Evolutionary conservation across 1,139 yeast species (phyloP).

Genomic region (Candida tetrigidarum): DNA sequence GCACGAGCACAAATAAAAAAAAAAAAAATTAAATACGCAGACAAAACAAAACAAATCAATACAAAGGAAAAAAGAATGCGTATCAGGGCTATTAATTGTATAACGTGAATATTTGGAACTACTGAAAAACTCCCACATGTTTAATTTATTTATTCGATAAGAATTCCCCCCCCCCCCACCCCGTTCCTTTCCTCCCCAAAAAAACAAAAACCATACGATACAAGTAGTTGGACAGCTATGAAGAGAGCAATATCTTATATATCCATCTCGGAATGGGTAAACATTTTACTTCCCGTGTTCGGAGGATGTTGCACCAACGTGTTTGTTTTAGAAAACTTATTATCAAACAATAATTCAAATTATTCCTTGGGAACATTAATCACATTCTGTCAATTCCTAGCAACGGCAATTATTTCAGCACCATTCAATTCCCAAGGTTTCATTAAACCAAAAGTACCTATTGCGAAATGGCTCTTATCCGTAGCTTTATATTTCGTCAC

Average conservation of each 20-base stretch:
- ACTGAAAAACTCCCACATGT: too few relatives aligned
- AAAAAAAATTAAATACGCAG: not conserved
- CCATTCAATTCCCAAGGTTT: conserved; percentile 5
- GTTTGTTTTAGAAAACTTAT: conserved; percentile 58
- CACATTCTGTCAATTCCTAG: conserved; percentile 64
- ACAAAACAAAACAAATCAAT: too few relatives aligned
- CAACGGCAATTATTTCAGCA: conserved; percentile 45
- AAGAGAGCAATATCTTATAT: conserved; percentile 5
- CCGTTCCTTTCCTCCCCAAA: too few relatives aligned
- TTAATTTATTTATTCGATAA: too few relatives aligned
- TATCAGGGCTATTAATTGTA: too few relatives aligned
- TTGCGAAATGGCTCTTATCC: conserved; percentile 49
- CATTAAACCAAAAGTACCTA: conserved; percentile 43
- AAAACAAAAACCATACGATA: too few relatives aligned
- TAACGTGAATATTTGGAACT: too few relatives aligned
- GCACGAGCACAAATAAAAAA: not conserved
- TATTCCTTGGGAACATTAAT: conserved; percentile 46
- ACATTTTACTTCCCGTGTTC: conserved; percentile 46
- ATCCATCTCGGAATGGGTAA: conserved; percentile 14
- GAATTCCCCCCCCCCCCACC: too few relatives aligned
- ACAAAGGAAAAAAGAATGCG: too few relatives aligned
- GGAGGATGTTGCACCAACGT: conserved; percentile 82
- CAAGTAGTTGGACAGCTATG: too few relatives aligned
- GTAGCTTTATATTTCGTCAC: conserved; percentile 56
- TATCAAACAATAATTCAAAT: conserved; percentile 23